These are phyloP conservation scores for Symbiodinium natans DNA, from an alignment of 73 alveolate species.

Conservation along the genomic window DNA sequence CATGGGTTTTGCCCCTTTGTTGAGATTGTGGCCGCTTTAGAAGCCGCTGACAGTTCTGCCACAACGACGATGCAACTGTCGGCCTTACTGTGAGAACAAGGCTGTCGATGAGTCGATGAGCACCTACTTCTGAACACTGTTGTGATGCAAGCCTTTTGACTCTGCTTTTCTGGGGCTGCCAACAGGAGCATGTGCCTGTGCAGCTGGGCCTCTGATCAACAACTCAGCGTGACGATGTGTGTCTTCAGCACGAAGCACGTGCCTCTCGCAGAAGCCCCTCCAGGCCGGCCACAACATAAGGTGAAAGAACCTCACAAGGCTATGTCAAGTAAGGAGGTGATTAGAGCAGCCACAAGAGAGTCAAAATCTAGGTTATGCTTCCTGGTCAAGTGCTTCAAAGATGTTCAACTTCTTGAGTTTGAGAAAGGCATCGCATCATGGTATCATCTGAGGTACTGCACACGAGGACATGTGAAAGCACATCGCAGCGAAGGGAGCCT, in stretches of 20 bases:
- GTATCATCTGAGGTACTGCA: neutral
- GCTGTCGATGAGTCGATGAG: too few species aligned
- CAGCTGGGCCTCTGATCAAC: constrained; percentile 33
- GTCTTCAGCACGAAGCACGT: neutral
- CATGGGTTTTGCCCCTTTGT: too few species aligned
- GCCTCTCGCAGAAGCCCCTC: constrained; percentile 41
- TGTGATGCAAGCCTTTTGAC: neutral
- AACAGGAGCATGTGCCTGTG: constrained; percentile 44
- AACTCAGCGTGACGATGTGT: neutral
- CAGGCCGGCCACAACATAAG: constrained; percentile 56
- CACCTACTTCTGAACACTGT: neutral
- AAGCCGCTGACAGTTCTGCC: neutral
- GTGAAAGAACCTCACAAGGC: constrained; percentile 33
- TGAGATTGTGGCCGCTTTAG: neutral
- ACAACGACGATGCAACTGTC: neutral
- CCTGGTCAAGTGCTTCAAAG: too few species aligned
- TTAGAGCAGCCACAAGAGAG: neutral
- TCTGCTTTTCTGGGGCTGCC: neutral
- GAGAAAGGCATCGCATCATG: neutral
- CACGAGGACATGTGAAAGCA: constrained; percentile 83
- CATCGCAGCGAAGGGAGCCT: constrained; percentile 56
- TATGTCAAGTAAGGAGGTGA: neutral
- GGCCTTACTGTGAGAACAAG: too few species aligned
- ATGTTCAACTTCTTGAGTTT: too few species aligned
- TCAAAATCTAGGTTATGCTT: neutral